Evolutionary conservation across 441 rosid genomes (phyloP).

Genomic region (Pelargonium citronellum): DNA sequence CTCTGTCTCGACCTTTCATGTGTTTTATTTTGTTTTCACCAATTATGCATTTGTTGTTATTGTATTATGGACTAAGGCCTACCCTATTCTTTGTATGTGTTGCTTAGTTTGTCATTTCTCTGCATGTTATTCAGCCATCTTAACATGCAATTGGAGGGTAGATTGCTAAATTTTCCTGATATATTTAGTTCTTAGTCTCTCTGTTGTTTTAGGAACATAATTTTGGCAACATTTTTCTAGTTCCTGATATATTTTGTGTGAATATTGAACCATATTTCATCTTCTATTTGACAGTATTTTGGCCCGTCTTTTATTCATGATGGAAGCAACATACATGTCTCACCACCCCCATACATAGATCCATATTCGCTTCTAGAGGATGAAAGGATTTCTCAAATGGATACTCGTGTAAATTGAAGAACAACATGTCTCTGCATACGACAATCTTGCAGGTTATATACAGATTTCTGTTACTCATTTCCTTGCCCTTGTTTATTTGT

Average conservation of each 20-base stretch:
- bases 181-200: too few relatives aligned
- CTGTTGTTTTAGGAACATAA: too few relatives aligned
- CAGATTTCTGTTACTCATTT: background rate
- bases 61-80: slow-evolving; percentile 7
- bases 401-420: slow-evolving; percentile 53
- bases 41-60: background rate
- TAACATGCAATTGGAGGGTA: background rate
- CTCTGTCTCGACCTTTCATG: slow-evolving; percentile 16
- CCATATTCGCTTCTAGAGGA: slow-evolving; percentile 81
- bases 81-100: background rate
- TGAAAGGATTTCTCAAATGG: slow-evolving; percentile 67
- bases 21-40: slow-evolving; percentile 2
- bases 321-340: slow-evolving; percentile 30
- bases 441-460: background rate
- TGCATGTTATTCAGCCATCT: background rate
- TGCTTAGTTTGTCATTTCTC: background rate
- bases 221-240: too few relatives aligned
- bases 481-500: background rate
- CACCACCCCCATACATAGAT: slow-evolving; percentile 60
- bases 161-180: background rate
- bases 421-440: background rate
- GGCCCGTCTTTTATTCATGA: slow-evolving; percentile 72
- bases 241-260: too few relatives aligned
- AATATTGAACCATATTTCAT: slow-evolving; percentile 15
- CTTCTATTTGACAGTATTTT: slow-evolving; percentile 44